Base-by-base conservation (phyloP, 352 stramenopile genomes). In the Pythium volutum region DNA sequence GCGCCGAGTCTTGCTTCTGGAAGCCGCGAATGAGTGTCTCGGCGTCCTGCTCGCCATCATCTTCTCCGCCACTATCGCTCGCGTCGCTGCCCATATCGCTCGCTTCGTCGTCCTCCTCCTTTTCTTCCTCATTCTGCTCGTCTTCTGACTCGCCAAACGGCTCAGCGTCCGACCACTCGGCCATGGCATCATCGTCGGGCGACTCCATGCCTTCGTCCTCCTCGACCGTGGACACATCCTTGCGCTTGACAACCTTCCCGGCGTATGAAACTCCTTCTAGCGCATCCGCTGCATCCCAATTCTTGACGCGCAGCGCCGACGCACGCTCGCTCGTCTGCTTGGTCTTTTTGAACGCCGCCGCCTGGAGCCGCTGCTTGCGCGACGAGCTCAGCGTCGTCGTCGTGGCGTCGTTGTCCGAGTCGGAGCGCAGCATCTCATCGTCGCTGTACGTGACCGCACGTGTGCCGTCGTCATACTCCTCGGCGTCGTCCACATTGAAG, bases 401-500 rank as follows among this genome's bases (percentile, higher is more conserved):
- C 50, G n/a, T n/a, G n/a, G 73, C 69, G 34, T 79, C 77, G 4
- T 74, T 52, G 23, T 71, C 64, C 46, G 57, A 66, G 54, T 72
- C 64, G 15, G 60, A 72, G 33, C 33, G 41, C 41, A 66, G 20
- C 36, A 63, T 36, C 41, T 55, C 55, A n/a, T 68, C 55, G 42
- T 70, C 50, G 34, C 59, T 70, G 57, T 86, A 82, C 53, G 73
- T 71, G 27, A 88, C 54, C 6, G 82, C 80, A 33, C 75, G 74
- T 49, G 81, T 93, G 51, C 82, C 81, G 66, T 94, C 83, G 59
- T 89, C 79, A 65, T 90, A 93, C 64, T 93, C 84, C 39, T 93
- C 84, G 23, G 80, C 81, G 54, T 84, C 75, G 59, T 93, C 84
- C 43, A 93, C 78, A 55, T 91, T 84, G 56, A 91, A 91, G 61